Evolutionary conservation across 2,329 filamentous ascomycete genomes (phyloP), one percentile per base, ranked within the genome.

Genomic region (Fusarium coicis): DNA sequence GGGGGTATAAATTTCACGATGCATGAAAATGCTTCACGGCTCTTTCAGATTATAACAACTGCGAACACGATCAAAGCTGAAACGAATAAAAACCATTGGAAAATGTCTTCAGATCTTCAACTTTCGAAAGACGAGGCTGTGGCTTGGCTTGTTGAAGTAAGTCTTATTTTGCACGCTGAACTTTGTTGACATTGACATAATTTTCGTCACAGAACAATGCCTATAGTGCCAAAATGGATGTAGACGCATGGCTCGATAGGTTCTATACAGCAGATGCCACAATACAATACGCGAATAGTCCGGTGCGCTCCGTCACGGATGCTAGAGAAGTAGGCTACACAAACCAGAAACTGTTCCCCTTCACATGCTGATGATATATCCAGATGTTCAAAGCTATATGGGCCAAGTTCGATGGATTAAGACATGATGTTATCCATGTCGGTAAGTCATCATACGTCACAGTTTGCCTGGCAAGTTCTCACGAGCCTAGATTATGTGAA

Each of bases 311-410:
- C 12, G 42, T 32, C 26, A 26, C 11, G 4, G 43, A 43, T 15
- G 40, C 52, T 34, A 52, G 42, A 47, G 28, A 56, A 26, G 63
- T 66, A 49, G 7, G 4, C 21, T 14, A 11, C n/a, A 28, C 19
- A n/a, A 30, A 8, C 18, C 30, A 36, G 49, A 43, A 23, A 6
- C n/a, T 23, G 4, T 16, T 26, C 10, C 16, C 21, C 26, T 34
- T 8, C 7, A 10, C 3, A 5, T 32, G 0, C 26, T 66, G 34
- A 66, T 21, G 15, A 0, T 9, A 5, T 9, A 23, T 36, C 14
- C 26, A 66, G 63, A 63, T 63, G 36, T 66, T 66, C 19, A 64
- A 46, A 37, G 26, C 10, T 16, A n/a, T 42, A 15, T 66, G 62
- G 52, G 39, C 43, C 26, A 65, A 65, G 9, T 47, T 66, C 8